Percentiles rank a stretch among this genome's conserved stretches.
Evolutionary conservation across 2,329 filamentous ascomycete species (phyloP).

Genomic region (Stenocarpella maydis): DNA sequence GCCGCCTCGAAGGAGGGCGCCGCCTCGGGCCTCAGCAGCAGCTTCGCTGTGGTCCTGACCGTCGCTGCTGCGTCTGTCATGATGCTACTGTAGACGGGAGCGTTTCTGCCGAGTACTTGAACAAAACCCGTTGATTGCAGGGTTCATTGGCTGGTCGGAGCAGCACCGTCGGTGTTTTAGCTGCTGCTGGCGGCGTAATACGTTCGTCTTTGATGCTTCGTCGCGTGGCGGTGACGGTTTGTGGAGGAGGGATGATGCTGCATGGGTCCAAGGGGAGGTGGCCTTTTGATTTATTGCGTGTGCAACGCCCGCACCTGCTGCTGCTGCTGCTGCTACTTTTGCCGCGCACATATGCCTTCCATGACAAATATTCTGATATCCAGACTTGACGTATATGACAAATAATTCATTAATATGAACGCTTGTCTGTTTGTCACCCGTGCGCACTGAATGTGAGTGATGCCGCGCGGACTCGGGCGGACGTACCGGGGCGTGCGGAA

Average conservation of each 20-base stretch:
- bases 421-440: constrained; percentile 10
- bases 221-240: not conserved
- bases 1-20: constrained; percentile 24
- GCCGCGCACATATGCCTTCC: constrained; percentile 15
- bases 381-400: constrained; percentile 26
- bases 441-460: not conserved
- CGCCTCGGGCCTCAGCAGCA: constrained; percentile 21
- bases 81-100: constrained; percentile 31
- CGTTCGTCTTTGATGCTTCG: constrained; percentile 17
- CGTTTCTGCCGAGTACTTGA: not conserved
- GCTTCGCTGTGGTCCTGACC: constrained; percentile 27
- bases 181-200: constrained; percentile 7
- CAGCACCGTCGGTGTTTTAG: not conserved
- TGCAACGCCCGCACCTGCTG: constrained; percentile 9
- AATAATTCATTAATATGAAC: constrained; percentile 26
- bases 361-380: constrained; percentile 21
- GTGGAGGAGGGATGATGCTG: not conserved
- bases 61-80: constrained; percentile 19
- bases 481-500: not conserved
- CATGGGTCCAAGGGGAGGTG: not conserved
- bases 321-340: not conserved
- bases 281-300: not conserved
- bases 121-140: not conserved
- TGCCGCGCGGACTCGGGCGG: too few species aligned
- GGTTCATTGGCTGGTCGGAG: not conserved